phyloP scores from a whole-genome alignment of 768 basidiomycete species.

The Tulasnella sp. region DNA sequence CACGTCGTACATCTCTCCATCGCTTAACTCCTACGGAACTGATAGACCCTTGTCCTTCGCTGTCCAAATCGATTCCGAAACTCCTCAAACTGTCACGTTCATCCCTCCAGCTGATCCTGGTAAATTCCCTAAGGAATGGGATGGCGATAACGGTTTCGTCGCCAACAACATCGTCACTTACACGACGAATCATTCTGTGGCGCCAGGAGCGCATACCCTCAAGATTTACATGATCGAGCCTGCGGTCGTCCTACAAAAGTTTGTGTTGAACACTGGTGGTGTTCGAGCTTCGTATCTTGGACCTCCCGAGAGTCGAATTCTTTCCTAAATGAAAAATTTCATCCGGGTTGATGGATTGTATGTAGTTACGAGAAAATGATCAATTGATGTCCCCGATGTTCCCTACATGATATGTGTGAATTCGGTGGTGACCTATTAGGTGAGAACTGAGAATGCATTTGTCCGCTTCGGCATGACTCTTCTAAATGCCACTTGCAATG shows the following conservation, averaged over 20 bases:
- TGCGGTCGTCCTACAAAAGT: slow-evolving; percentile 46
- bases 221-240: slow-evolving; percentile 50
- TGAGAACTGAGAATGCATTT: no score
- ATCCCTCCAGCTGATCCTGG: slow-evolving; percentile 33
- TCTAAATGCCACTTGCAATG: no score
- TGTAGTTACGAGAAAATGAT: no score
- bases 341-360: no score
- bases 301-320: slow-evolving; percentile 52
- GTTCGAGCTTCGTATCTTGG: slow-evolving; percentile 46
- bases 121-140: slow-evolving; percentile 35
- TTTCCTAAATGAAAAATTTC: no score
- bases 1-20: slow-evolving; percentile 38
- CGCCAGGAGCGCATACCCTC: slow-evolving; percentile 45
- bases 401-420: no score
- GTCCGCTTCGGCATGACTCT: no score
- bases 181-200: slow-evolving; percentile 29
- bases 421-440: no score
- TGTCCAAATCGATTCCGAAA: slow-evolving; percentile 20
- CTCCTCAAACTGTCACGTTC: slow-evolving; percentile 25
- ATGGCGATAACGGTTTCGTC: slow-evolving; percentile 38
- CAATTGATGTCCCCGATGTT: no score
- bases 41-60: slow-evolving; percentile 41
- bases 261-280: slow-evolving; percentile 47
- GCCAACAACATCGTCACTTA: slow-evolving; percentile 38
- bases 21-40: slow-evolving; percentile 38